Base-by-base conservation (phyloP, 345 rosid genomes). In the Citrus sinensis region DNA sequence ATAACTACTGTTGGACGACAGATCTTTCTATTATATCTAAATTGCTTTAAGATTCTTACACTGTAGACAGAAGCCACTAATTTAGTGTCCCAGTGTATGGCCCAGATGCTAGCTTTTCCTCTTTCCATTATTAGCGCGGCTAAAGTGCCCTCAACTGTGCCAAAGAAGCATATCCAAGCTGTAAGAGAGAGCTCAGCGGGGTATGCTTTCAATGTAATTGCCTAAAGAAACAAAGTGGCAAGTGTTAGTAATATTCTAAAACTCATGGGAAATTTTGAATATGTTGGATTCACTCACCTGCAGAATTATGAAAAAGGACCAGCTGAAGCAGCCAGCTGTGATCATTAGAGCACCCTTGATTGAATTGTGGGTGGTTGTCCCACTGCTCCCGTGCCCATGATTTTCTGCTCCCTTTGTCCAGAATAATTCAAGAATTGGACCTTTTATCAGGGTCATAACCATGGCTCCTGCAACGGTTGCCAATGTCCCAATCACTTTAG, bases 401-500 rank as follows among this genome's bases (percentile, higher is more conserved):
- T 74, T 66, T 35, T 60, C 71, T 35, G 63, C 71, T 73, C 85
- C 93, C 80, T 71, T 83, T 17, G 92, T 86, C 93, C 94, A 87
- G 56, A 91, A 59, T 46, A 90, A 79, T 9, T 90, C 85, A 0
- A 96, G 27, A 16, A 77, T 35, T 1, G 94, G 94, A 0, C 99
- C 99, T 85, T 88, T 91, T 9, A 90, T 34, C 63, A 91, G 63
- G 4, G 99, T 95, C 99, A 95, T 92, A 46, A 87, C 84, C 98
- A 93, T 95, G 30, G 99, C 97, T 83, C 98, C 99, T 4, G 82
- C 91, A 19, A 96, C 98, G 14, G 98, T 95, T 67, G 90, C 89
- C 27, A 88, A 19, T 0, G 97, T 95, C 9, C 99, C 99, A 1
- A 83, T 16, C n/a, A 93, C 59, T 82, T 95, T 95, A 4, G 86